Evolutionary conservation across 371 early-diverging fungal genomes (phyloP).

Genomic region (Mucor lusitanicus): DNA sequence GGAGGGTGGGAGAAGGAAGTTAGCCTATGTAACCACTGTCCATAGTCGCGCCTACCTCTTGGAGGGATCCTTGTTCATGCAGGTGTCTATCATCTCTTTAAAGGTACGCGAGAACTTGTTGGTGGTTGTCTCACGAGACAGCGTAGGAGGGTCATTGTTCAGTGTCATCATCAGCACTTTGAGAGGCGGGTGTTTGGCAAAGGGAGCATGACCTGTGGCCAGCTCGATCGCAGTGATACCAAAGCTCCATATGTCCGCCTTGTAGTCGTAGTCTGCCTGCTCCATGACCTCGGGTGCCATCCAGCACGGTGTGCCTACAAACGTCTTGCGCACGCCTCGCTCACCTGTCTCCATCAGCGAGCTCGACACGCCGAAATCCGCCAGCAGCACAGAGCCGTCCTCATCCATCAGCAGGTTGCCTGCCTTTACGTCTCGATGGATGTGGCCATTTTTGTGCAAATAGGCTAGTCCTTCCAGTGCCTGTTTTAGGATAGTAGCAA

Average conservation of each 20-base stretch:
- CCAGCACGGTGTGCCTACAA: constrained; percentile 74
- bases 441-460: constrained; percentile 83
- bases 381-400: constrained; percentile 78
- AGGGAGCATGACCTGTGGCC: constrained; percentile 89
- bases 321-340: constrained; percentile 78
- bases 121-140: constrained; percentile 72
- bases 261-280: constrained; percentile 75
- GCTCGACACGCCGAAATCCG: constrained; percentile 91
- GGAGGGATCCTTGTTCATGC: constrained; percentile 79
- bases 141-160: constrained; percentile 86
- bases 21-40: too few relatives aligned
- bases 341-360: constrained; percentile 80
- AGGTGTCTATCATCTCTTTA: constrained; percentile 88
- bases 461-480: constrained; percentile 85
- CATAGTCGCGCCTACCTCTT: too few relatives aligned
- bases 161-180: constrained; percentile 86
- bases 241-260: constrained; percentile 91
- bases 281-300: constrained; percentile 83
- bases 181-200: constrained; percentile 82
- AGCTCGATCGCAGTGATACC: constrained; percentile 90
- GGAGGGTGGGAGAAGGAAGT: too few relatives aligned
- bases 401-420: constrained; percentile 86
- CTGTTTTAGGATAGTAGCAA: constrained; percentile 85
- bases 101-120: constrained; percentile 76
- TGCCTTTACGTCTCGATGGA: constrained; percentile 92